Evolutionary conservation across 1,284 basidiomycete genomes (phyloP).

Genomic region (Papiliotrema fonsecae): DNA sequence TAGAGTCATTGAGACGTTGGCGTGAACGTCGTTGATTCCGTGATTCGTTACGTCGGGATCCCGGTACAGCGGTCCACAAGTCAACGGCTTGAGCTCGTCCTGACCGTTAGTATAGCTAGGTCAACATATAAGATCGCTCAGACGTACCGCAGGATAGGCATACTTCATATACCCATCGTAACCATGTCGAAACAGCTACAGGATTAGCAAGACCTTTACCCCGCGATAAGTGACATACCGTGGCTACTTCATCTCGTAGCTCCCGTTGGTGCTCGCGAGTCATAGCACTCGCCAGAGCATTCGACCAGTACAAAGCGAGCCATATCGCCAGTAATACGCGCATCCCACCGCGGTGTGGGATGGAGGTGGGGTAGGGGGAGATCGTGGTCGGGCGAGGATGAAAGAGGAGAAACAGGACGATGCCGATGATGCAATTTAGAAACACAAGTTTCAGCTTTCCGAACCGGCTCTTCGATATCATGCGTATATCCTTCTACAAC

Average conservation of each 20-base stretch:
- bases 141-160: conserved; percentile 45
- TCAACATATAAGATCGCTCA: background rate
- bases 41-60: conserved; percentile 28
- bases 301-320: background rate
- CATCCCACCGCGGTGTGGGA: conserved; percentile 2
- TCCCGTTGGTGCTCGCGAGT: background rate
- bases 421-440: too few relatives aligned
- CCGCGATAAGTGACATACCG: background rate
- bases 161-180: conserved; percentile 45
- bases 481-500: too few relatives aligned
- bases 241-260: background rate
- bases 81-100: conserved; percentile 74
- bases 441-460: too few relatives aligned
- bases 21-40: conserved; percentile 68
- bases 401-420: too few relatives aligned
- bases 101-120: conserved; percentile 3
- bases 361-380: too few relatives aligned
- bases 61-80: conserved; percentile 56
- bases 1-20: conserved; percentile 49
- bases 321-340: background rate
- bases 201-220: background rate
- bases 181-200: conserved; percentile 43
- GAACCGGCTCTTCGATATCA: too few relatives aligned
- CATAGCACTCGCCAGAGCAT: background rate
- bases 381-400: too few relatives aligned